Evolutionary conservation across 352 stramenopile species (phyloP).

Genomic region (Pythium myriotylum): DNA sequence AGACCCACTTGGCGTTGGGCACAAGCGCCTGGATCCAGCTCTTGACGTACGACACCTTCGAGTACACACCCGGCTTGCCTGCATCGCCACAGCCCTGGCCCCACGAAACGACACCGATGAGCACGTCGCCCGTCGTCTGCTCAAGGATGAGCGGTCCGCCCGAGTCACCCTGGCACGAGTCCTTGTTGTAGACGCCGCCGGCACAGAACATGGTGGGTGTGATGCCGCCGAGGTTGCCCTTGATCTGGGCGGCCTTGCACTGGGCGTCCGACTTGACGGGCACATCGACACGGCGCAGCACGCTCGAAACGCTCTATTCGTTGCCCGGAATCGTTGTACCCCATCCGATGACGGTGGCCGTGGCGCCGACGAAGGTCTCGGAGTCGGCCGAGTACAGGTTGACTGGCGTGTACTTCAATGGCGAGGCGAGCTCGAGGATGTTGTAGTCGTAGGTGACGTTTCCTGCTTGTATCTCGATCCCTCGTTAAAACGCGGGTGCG

Average conservation of each 20-base stretch:
- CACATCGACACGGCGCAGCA: neutral
- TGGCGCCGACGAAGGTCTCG: neutral
- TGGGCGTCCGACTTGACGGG: neutral
- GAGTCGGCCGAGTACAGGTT: slow-evolving; percentile 3
- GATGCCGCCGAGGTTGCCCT: neutral
- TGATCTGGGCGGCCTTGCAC: neutral
- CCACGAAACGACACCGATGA: slow-evolving; percentile 37
- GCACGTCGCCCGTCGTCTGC: slow-evolving; percentile 8
- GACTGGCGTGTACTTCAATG: too few relatives aligned
- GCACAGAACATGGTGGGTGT: too few relatives aligned
- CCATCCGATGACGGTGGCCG: neutral
- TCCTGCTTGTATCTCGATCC: too few relatives aligned
- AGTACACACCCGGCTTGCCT: slow-evolving; percentile 38
- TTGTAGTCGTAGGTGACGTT: too few relatives aligned
- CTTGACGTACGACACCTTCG: slow-evolving; percentile 19
- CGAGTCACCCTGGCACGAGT: too few relatives aligned
- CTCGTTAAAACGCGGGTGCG: too few relatives aligned
- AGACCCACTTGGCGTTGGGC: slow-evolving; percentile 15
- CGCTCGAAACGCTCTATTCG: too few relatives aligned
- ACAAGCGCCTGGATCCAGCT: slow-evolving; percentile 13
- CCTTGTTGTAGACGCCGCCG: too few relatives aligned
- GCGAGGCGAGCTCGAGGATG: too few relatives aligned
- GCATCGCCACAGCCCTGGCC: slow-evolving; percentile 18
- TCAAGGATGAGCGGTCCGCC: slow-evolving; percentile 5
- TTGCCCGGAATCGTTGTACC: too few relatives aligned